Evolutionary conservation across 345 rosid species (phyloP).

Genomic region (Mercurialis annua): DNA sequence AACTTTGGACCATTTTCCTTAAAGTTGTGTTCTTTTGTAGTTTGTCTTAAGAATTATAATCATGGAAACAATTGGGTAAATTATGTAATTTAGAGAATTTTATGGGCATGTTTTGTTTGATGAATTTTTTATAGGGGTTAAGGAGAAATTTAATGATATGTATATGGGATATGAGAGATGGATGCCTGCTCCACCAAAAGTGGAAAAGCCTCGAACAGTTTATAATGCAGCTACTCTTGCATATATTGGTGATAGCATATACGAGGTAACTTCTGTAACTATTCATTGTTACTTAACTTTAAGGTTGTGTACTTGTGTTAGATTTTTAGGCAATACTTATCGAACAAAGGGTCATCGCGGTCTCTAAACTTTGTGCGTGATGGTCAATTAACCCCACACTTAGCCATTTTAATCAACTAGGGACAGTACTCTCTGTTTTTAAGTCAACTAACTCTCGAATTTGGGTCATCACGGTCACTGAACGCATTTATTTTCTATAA

Average conservation of each 20-base stretch:
- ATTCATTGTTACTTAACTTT: neutral
- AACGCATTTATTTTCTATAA: no score
- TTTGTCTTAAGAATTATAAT: neutral
- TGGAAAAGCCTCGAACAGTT: slow-evolving; percentile 60
- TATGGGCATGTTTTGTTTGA: no score
- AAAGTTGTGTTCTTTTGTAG: neutral
- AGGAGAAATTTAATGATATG: slow-evolving; percentile 29
- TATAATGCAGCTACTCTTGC: slow-evolving; percentile 45
- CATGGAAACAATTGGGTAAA: neutral
- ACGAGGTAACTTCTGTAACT: slow-evolving; percentile 48
- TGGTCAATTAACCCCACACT: no score
- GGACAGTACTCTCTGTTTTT: no score
- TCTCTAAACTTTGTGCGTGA: no score
- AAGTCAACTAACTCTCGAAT: no score
- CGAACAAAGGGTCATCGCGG: no score
- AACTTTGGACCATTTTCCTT: neutral
- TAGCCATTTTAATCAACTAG: no score
- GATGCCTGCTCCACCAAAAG: slow-evolving; percentile 60
- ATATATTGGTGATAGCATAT: slow-evolving; percentile 67
- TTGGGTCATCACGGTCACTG: no score
- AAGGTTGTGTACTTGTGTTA: neutral
- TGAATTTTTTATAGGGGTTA: slow-evolving; percentile 27
- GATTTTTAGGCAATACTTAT: neutral
- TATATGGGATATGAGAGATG: slow-evolving; percentile 59
- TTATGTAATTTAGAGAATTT: no score